These are phyloP conservation scores for Sanghuangporus weigelae DNA, from an alignment of 1,284 basidiomycete genomes.

Conservation along the genomic window DNA sequence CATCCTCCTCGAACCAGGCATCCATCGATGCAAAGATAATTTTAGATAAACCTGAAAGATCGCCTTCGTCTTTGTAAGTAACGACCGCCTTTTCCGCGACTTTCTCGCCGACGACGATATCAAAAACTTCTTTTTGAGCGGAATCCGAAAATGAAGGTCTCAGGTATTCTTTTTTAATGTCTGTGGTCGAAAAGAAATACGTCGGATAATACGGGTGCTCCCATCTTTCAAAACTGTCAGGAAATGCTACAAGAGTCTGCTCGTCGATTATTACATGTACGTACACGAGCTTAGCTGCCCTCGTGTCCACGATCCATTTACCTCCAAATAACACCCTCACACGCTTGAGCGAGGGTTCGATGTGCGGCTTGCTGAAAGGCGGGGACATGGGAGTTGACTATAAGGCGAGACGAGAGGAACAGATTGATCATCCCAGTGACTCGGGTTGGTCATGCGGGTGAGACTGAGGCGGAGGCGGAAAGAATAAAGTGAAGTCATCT, in stretches of 20 bases:
- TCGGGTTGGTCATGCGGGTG: too few species aligned
- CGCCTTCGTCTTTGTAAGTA: slow-evolving; percentile 32
- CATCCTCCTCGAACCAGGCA: slow-evolving; percentile 66
- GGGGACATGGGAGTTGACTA: slow-evolving; percentile 24
- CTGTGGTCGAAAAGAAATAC: slow-evolving; percentile 47
- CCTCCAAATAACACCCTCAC: slow-evolving; percentile 50
- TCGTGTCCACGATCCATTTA: slow-evolving; percentile 48
- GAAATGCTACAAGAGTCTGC: not conserved
- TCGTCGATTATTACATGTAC: slow-evolving; percentile 21
- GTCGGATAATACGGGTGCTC: slow-evolving; percentile 45
- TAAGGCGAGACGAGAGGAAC: not conserved
- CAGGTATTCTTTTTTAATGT: slow-evolving; percentile 38
- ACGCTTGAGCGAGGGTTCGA: slow-evolving; percentile 44
- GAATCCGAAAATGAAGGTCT: slow-evolving; percentile 27
- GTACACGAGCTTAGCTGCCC: slow-evolving; percentile 52
- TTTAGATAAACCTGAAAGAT: slow-evolving; percentile 43
- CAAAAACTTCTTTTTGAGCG: slow-evolving; percentile 33
- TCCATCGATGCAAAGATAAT: slow-evolving; percentile 48
- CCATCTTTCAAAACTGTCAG: slow-evolving; percentile 39
- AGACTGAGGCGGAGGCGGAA: too few species aligned
- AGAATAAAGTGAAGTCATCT: not conserved
- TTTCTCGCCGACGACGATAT: slow-evolving; percentile 40
- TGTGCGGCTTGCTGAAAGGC: slow-evolving; percentile 32
- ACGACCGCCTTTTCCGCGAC: slow-evolving; percentile 38
- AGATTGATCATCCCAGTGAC: not conserved